Evolutionary conservation across 805 yeast species (phyloP).

Genomic region (Myxozyma monticola): DNA sequence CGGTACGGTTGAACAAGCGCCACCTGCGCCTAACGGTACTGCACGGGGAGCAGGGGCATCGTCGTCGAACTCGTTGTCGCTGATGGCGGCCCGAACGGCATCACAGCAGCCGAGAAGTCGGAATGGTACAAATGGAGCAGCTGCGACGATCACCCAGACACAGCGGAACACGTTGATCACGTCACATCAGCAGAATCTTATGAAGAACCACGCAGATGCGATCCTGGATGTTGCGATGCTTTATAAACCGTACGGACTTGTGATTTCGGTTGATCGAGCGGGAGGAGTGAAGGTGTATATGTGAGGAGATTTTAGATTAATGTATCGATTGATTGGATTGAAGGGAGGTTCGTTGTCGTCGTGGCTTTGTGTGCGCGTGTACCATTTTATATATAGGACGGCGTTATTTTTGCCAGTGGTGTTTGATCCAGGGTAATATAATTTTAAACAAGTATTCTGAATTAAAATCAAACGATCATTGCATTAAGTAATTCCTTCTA

Average conservation of each 20-base stretch:
- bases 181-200: slow-evolving; percentile 47
- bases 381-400: no score
- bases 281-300: slow-evolving; percentile 62
- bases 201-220: slow-evolving; percentile 52
- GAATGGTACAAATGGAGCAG: slow-evolving; percentile 19
- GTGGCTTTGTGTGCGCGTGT: no score
- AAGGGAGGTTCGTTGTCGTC: no score
- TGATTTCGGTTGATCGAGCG: slow-evolving; percentile 64
- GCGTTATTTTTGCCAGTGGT: no score
- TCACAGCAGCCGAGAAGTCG: slow-evolving; percentile 9
- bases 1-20: slow-evolving; percentile 26
- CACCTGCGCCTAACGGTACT: slow-evolving; percentile 32
- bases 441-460: no score
- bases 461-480: no score
- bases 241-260: slow-evolving; percentile 55
- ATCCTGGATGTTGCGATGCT: slow-evolving; percentile 52
- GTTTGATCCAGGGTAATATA: no score
- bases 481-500: no score
- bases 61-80: slow-evolving; percentile 13
- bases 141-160: slow-evolving; percentile 37
- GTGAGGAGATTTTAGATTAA: no score
- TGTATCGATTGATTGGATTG: no score
- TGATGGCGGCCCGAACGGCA: slow-evolving; percentile 45
- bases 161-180: slow-evolving; percentile 43
- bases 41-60: slow-evolving; percentile 10